Evolutionary conservation across 768 basidiomycete species (phyloP).

Genomic region (Mycena kentingensis): DNA sequence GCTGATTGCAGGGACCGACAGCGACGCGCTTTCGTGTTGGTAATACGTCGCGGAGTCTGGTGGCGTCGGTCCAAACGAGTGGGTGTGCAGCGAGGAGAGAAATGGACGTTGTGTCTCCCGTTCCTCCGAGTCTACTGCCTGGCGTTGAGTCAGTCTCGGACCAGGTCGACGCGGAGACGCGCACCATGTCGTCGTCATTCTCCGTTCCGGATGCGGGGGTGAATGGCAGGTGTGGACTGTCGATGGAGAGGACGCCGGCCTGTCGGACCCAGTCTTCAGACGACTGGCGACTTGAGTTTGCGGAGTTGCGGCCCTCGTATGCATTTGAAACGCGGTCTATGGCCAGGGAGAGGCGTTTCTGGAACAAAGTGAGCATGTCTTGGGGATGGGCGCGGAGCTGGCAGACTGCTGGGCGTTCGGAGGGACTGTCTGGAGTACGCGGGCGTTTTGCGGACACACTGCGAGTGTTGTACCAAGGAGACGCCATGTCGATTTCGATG

Average conservation of each 20-base stretch:
- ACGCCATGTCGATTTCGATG: constrained; percentile 60
- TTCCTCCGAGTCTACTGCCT: constrained; percentile 33
- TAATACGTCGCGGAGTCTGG: not conserved
- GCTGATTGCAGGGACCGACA: constrained; percentile 23
- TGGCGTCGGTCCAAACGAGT: constrained; percentile 16
- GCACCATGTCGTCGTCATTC: constrained; percentile 57
- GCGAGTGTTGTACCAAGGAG: constrained; percentile 44
- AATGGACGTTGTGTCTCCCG: constrained; percentile 11
- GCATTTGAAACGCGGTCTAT: constrained; percentile 24
- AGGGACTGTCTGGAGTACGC: constrained; percentile 57
- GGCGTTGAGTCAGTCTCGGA: not conserved
- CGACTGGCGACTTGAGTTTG: constrained; percentile 42
- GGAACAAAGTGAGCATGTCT: constrained; percentile 4
- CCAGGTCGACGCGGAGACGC: constrained; percentile 22
- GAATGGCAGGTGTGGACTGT: constrained; percentile 49
- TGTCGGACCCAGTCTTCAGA: constrained; percentile 80
- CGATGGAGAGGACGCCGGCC: constrained; percentile 66
- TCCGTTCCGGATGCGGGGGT: constrained; percentile 14
- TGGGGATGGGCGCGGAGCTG: constrained; percentile 17
- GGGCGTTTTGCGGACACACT: constrained; percentile 52
- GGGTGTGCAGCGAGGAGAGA: constrained; percentile 21
- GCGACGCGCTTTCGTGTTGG: not conserved
- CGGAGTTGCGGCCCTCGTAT: constrained; percentile 28
- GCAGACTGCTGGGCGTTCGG: constrained; percentile 56
- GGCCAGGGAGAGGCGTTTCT: constrained; percentile 64